Evolutionary conservation across 345 rosid genomes (phyloP), one percentile per base, ranked within the genome.

Genomic region (Nephelium lappaceum): DNA sequence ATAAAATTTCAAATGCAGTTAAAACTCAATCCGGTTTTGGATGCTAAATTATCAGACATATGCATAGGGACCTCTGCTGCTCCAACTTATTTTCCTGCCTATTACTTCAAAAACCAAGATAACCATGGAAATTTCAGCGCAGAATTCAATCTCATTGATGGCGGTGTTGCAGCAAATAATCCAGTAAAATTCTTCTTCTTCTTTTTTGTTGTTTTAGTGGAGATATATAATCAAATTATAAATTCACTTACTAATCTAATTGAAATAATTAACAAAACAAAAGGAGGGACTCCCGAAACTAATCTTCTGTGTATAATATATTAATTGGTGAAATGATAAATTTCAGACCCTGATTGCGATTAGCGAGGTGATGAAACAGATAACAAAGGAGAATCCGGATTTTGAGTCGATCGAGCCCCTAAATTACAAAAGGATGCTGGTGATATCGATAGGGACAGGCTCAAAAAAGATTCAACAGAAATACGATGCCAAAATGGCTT

Each of bases 401-500:
- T 87, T 85, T 75, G 72, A 47, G 24, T 55, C 79, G 16, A 78
- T 85, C 21, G 75, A 88, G 47, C 86, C 89, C 5, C 75, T 86
- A 82, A 89, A 85, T 19, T 94, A 81, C 69, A 76, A 70, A 6
- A 87, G 88, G 67, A 84, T 87, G 73, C 84, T 92, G 0, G 93
- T 94, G 74, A 86, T 92, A 58, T 92, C 97, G 2, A 1, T 92
- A n/a, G 98, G 98, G 15, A 77, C 93, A 38, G 97, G 97, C 1
- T 76, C 91, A 3, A 39, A 85, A 27, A 84, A 63, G 71, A 74
- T 12, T 0, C 83, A 69, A 19, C n/a, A 62, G 31, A 90, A 85
- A 18, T 94, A 87, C 82, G 61, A 39, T 15, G 85, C 94, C 0
- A 78, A 81, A 70, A 83, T 53, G 69, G 83, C 90, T 62, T 81